Evolutionary conservation across 345 rosid species (phyloP).

Genomic region (Gynandropsis gynandra): DNA sequence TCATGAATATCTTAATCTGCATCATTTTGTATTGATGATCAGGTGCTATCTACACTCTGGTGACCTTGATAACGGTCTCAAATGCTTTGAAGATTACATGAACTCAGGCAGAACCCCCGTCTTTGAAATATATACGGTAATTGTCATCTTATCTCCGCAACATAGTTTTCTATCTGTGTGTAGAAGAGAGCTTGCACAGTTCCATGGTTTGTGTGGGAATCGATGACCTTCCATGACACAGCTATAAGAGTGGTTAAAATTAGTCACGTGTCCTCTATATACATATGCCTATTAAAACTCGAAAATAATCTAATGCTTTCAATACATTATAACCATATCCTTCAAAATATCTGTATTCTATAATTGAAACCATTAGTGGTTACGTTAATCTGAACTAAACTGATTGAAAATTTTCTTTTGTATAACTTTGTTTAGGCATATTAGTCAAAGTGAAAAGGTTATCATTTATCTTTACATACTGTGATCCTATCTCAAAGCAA

Average conservation of each 20-base stretch:
- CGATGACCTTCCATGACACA: background rate
- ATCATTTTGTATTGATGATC: slow-evolving; percentile 14
- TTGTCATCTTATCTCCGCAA: slow-evolving; percentile 19
- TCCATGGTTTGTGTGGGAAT: slow-evolving; percentile 1
- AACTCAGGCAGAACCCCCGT: slow-evolving; percentile 39
- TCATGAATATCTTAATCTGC: background rate
- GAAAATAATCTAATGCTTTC: background rate
- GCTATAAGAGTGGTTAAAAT: too few relatives aligned
- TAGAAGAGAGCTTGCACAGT: slow-evolving; percentile 2
- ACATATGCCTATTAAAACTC: background rate
- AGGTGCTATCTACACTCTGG: slow-evolving; percentile 81
- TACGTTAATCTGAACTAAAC: too few relatives aligned
- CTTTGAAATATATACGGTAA: slow-evolving; percentile 63
- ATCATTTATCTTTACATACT: too few relatives aligned
- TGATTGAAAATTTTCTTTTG: too few relatives aligned
- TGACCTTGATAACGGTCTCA: slow-evolving; percentile 62
- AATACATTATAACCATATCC: too few relatives aligned
- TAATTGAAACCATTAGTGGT: too few relatives aligned
- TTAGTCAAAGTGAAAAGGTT: too few relatives aligned
- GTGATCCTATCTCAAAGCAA: too few relatives aligned
- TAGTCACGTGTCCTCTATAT: too few relatives aligned
- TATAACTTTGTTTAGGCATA: too few relatives aligned
- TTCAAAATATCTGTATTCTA: too few relatives aligned
- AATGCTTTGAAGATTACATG: slow-evolving; percentile 53
- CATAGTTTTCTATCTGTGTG: background rate